A percentile compares a stretch with the other conserved stretches of the same genome.
phyloP scores from a whole-genome alignment of 139 green algal species.

The Volvox reticuliferus region DNA sequence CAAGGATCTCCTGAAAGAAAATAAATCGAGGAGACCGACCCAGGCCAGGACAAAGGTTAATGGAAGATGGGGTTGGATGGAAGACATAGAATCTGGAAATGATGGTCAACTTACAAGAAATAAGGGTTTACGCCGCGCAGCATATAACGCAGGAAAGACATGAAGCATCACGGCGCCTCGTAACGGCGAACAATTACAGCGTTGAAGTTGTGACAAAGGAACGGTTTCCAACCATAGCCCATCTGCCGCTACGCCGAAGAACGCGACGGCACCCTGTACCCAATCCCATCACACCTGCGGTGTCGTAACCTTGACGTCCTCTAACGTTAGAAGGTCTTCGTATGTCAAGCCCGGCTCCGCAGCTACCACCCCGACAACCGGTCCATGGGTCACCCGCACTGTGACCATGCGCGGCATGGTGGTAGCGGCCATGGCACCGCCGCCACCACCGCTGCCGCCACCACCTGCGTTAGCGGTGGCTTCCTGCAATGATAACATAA shows the following conservation, averaged over 20 bases:
- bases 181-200: too few species aligned
- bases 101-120: too few species aligned
- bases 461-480: not conserved
- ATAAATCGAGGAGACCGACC: not conserved
- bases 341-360: not conserved
- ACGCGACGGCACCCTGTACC: too few species aligned
- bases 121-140: too few species aligned
- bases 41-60: not conserved
- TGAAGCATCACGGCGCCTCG: too few species aligned
- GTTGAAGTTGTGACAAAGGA: too few species aligned
- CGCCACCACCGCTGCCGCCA: not conserved
- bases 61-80: not conserved
- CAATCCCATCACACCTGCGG: not conserved
- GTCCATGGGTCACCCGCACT: not conserved
- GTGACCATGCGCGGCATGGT: not conserved
- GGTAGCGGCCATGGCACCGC: not conserved
- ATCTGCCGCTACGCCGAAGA: too few species aligned
- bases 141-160: too few species aligned
- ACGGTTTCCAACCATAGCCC: too few species aligned
- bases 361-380: not conserved
- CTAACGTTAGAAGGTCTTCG: slow-evolving; percentile 27
- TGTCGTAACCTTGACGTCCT: slow-evolving; percentile 43
- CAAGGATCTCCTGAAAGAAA: slow-evolving; percentile 6
- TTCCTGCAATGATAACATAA: slow-evolving; percentile 37
- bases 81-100: not conserved